phyloP scores from a whole-genome alignment of 768 basidiomycete species.

The Pisolithus tinctorius region DNA sequence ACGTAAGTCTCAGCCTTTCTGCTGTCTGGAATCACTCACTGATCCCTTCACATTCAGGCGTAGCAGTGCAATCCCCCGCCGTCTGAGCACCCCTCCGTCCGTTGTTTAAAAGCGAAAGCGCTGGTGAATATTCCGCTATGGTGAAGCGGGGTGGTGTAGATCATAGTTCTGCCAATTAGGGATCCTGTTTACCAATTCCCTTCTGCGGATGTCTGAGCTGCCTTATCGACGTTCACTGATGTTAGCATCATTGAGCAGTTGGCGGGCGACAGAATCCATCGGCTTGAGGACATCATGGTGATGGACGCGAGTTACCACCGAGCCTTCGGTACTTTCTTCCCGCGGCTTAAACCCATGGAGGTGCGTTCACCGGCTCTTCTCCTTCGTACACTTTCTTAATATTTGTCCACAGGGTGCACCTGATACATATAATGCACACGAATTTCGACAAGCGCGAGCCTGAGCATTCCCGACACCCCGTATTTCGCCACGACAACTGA shows the following conservation, averaged over 20 bases:
- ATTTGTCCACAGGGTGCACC: background rate
- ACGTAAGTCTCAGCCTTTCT: background rate
- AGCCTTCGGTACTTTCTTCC: background rate
- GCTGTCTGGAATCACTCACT: background rate
- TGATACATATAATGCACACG: background rate
- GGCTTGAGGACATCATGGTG: slow-evolving; percentile 10
- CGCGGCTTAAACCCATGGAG: background rate
- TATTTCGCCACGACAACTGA: background rate
- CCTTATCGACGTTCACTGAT: slow-evolving; percentile 13
- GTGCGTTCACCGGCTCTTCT: background rate
- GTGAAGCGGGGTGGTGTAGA: slow-evolving; percentile 3
- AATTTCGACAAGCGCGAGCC: background rate
- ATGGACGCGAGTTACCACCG: background rate
- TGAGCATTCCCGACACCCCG: background rate
- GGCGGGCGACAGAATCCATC: slow-evolving; percentile 22
- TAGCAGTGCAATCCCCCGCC: slow-evolving; percentile 14
- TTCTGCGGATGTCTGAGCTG: slow-evolving; percentile 10
- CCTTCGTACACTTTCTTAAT: background rate
- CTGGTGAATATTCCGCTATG: background rate
- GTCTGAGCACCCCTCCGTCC: slow-evolving; percentile 12
- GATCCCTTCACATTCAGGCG: background rate
- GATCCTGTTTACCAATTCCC: no score
- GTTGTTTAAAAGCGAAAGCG: slow-evolving; percentile 13
- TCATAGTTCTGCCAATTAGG: no score
- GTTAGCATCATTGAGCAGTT: slow-evolving; percentile 14